A percentile compares a stretch with the other conserved stretches of the same genome.
phyloP scores from a whole-genome alignment of 2,329 filamentous ascomycete genomes.

The Botrytis porri region DNA sequence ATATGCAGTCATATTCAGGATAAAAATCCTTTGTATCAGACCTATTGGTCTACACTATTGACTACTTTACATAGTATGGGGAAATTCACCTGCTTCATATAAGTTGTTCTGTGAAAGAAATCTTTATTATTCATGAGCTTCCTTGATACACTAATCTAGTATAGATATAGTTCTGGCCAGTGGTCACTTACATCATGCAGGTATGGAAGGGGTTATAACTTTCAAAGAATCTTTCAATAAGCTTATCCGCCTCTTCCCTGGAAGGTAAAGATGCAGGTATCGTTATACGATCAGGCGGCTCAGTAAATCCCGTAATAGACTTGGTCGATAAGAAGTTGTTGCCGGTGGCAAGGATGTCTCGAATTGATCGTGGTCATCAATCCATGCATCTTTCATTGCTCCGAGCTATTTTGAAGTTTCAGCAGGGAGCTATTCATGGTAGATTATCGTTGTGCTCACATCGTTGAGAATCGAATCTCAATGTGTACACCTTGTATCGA shows the following conservation, averaged over 20 bases:
- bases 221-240: background rate
- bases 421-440: background rate
- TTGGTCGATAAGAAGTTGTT: background rate
- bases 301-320: background rate
- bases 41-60: background rate
- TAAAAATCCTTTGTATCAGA: background rate
- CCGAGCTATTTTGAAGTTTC: background rate
- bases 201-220: background rate
- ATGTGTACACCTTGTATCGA: constrained; percentile 48
- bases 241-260: background rate
- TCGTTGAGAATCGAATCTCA: constrained; percentile 59
- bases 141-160: background rate
- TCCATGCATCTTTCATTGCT: background rate
- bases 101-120: background rate
- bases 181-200: background rate
- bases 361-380: background rate
- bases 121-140: background rate
- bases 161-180: background rate
- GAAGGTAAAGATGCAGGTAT: background rate
- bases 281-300: background rate
- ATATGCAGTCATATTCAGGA: background rate
- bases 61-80: background rate
- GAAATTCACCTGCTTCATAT: background rate
- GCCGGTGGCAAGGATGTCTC: background rate
- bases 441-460: constrained; percentile 40